Base-by-base conservation (phyloP, 306 rosid genomes). In the Neltuma alba region DNA sequence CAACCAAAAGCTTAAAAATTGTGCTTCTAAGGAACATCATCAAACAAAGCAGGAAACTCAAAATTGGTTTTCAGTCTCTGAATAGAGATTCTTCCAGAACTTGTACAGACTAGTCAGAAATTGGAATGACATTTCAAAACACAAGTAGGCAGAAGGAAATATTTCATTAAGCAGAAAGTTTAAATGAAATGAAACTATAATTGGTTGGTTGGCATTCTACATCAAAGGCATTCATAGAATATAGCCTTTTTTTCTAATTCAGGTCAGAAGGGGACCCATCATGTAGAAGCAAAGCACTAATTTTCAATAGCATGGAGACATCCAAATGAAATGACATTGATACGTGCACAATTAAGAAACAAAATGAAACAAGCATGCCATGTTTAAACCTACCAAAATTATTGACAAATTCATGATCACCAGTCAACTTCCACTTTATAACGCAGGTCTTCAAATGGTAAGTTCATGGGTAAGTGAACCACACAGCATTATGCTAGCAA, bases 331-430 rank as follows among this genome's bases (percentile, higher is more conserved):
- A 57, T 34, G 25, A 28, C 63, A 25, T 21, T 4, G 12, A 55
- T 52, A 52, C 58, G n/a, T n/a, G 27, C 58, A n/a, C 58, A 20
- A 55, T 9, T 15, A 23, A 23, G 55, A 69, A 70, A 62, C 44
- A 69, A 69, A 70, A 23, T 7, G 31, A 70, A 79, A 54, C 50
- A 61, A 76, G 40, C 40, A 30, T 7, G 65, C 4, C 9, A 75
- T 13, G 41, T 31, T 45, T 28, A 52, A 78, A 48, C 58, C 82
- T 50, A 68, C 55, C 50, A 34, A 28, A 40, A 44, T 11, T 44
- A 70, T 27, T 28, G 61, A 71, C 55, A 74, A 68, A 63, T 74
- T 68, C 41, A 68, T 8, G 58, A 72, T 48, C 75, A 20, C 37
- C 67, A 77, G 42, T 74, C 37, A 81, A 42, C 65, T 48, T 37